Percentiles rank a stretch among this genome's conserved stretches.
phyloP scores from a whole-genome alignment of 2,329 filamentous ascomycete species.

The Pyricularia sp. region DNA sequence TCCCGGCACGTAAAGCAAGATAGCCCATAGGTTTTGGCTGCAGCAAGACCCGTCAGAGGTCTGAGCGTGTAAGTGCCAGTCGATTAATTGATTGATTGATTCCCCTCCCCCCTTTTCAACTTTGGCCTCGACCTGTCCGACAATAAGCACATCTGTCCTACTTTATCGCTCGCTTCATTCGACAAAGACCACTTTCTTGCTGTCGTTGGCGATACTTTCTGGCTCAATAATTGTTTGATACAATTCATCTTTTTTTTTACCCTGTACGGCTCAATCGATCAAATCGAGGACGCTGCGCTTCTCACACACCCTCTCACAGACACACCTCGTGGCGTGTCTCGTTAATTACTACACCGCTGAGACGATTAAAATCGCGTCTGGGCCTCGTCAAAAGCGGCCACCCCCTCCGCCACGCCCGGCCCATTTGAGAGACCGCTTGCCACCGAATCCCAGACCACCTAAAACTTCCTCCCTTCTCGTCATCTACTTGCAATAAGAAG shows the following conservation, averaged over 20 bases:
- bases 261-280: background rate
- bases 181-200: background rate
- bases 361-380: background rate
- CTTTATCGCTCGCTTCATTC: background rate
- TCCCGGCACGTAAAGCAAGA: conserved; percentile 14
- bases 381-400: conserved; percentile 5
- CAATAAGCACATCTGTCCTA: background rate
- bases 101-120: conserved; percentile 5
- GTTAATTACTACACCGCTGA: background rate
- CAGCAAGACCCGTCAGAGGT: conserved; percentile 14
- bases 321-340: too few species aligned
- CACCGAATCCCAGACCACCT: background rate
- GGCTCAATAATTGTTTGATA: background rate
- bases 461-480: background rate
- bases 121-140: background rate
- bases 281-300: background rate
- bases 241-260: too few species aligned
- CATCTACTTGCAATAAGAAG: conserved; percentile 7
- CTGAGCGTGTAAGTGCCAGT: conserved; percentile 14
- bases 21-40: background rate
- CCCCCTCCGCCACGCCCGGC: conserved; percentile 6
- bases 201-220: background rate
- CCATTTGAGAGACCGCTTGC: conserved; percentile 2
- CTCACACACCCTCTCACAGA: background rate
- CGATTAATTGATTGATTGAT: conserved; percentile 5